These are phyloP conservation scores for Lomentospora prolificans DNA, from an alignment of 2,329 filamentous ascomycete species.

Conservation along the genomic window DNA sequence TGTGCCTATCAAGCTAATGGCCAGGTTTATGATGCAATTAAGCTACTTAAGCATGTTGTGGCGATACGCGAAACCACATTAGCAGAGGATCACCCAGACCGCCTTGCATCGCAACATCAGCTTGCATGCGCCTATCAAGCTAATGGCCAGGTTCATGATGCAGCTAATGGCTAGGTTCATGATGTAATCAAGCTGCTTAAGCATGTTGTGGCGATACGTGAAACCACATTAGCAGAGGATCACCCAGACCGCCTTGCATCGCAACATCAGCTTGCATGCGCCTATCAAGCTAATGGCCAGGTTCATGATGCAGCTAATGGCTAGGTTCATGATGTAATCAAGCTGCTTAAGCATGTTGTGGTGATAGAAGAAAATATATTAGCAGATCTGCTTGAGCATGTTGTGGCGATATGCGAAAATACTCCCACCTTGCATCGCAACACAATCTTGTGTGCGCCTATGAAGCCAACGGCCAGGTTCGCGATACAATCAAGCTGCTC, in stretches of 20 bases:
- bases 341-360: background rate
- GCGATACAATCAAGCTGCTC: background rate
- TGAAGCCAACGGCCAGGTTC: background rate
- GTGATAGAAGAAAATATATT: background rate
- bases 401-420: background rate
- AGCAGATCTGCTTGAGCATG: background rate
- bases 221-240: too few species aligned
- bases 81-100: background rate
- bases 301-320: slow-evolving; percentile 26
- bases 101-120: too few species aligned
- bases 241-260: too few species aligned
- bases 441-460: background rate
- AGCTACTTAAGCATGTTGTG: too few species aligned
- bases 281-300: background rate
- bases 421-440: background rate
- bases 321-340: background rate
- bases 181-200: too few species aligned
- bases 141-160: too few species aligned
- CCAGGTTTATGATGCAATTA: slow-evolving; percentile 22
- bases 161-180: too few species aligned
- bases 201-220: too few species aligned
- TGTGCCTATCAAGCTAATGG: background rate
- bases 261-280: background rate
- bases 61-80: background rate
- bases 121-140: too few species aligned